Percentiles rank a stretch among this genome's conserved stretches.
phyloP scores from a whole-genome alignment of 2,329 filamentous ascomycete genomes.

The Fusarium begoniae region DNA sequence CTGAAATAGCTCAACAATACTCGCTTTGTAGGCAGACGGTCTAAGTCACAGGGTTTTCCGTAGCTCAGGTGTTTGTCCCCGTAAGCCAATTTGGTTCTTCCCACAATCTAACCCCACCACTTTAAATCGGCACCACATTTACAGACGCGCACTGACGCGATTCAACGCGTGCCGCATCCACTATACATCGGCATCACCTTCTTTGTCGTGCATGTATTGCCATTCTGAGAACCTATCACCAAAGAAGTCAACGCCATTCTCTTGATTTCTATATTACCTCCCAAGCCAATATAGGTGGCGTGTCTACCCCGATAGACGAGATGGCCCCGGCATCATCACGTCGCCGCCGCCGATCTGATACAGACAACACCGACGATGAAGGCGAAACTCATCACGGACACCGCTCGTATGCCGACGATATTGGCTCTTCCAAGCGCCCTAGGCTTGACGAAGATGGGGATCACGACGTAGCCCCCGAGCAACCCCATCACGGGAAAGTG shows the following conservation, averaged over 20 bases:
- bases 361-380: conserved; percentile 51
- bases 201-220: background rate
- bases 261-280: background rate
- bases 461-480: conserved; percentile 20
- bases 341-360: conserved; percentile 56
- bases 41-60: background rate
- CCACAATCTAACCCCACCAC: conserved; percentile 33
- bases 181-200: background rate
- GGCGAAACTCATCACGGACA: conserved; percentile 36
- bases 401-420: conserved; percentile 32
- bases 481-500: conserved; percentile 11
- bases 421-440: conserved; percentile 50
- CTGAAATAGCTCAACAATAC: background rate
- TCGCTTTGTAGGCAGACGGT: background rate
- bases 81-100: background rate
- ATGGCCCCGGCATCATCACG: conserved; percentile 47
- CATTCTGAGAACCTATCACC: background rate
- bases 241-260: background rate
- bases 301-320: background rate
- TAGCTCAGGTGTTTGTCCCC: background rate
- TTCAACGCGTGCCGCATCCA: conserved; percentile 33
- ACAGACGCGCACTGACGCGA: conserved; percentile 35
- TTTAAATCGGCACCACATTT: conserved; percentile 35
- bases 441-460: conserved; percentile 43
- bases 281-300: background rate